Base-by-base conservation (phyloP, 2,329 filamentous ascomycete species). In the Claviceps africana region DNA sequence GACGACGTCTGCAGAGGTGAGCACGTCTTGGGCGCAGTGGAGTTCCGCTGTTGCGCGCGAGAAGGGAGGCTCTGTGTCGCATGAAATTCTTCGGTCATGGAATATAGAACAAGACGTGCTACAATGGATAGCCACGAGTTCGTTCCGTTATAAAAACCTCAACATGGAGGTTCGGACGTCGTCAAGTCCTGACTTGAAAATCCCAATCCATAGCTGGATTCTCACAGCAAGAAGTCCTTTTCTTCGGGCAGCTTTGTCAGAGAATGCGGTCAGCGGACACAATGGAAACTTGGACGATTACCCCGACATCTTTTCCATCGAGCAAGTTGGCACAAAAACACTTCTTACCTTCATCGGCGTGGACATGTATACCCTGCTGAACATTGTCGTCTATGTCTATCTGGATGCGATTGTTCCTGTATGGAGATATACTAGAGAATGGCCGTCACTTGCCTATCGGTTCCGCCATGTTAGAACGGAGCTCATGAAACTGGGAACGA, bases 151-250 rank as follows among this genome's bases (percentile, higher is more conserved):
- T 17, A 65, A 69, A 2, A 69, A 71, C 11, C 60, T 72, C 15
- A 74, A 77, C 37, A 62, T 68, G 25, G 63, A 66, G 6, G 55
- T 84, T 6, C 70, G 72, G 57, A 77, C 75, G 2, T 83, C 83
- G 1, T 79, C 78, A 0, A 67, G 73, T 1, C 89, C 86, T 0
- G 79, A 87, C 4, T 67, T 90, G 25, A 74, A 72, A 47, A 81
- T 98, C 45, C 91, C 93, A 0, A 76, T 88, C 10, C 91, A 98
- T 61, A 80, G 84, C 35, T 95, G 91, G 71, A 72, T 96, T 5
- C 66, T 97, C 9, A 74, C 82, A 17, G 86, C 80, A 13, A 79
- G 93, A 58, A 95, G 88, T 61, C 68, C 78, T 4, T 67, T 85
- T 1, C 64, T 97, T 13, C 75, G 86, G 53, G 68, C 74, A 55